A percentile compares a stretch with the other conserved stretches of the same genome.
phyloP scores from a whole-genome alignment of 306 rosid species.

The Betula pendula region DNA sequence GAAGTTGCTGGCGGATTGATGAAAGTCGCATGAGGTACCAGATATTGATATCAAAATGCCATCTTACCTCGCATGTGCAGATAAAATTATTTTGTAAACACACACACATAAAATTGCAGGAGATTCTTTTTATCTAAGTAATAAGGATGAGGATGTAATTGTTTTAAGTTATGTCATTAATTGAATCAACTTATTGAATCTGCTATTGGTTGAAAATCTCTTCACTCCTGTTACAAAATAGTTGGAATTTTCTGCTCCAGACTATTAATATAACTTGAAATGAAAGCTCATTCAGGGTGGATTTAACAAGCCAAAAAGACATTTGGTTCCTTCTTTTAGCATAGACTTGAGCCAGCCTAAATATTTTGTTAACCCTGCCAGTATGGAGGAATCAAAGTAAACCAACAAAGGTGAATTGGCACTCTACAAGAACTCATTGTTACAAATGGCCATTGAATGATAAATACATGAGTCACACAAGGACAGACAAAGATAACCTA shows the following conservation, averaged over 20 bases:
- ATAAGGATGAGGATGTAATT: neutral
- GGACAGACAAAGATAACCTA: neutral
- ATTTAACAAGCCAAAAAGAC: neutral
- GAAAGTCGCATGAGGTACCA: conserved; percentile 15
- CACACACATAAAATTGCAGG: neutral
- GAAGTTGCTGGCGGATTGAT: conserved; percentile 41
- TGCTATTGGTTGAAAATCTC: neutral
- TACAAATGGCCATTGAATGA: neutral
- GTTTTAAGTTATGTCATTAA: neutral
- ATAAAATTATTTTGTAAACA: conserved; percentile 19
- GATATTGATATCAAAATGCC: conserved; percentile 13
- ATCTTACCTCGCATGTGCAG: neutral
- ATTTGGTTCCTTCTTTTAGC: neutral
- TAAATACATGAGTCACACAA: neutral
- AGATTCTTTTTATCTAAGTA: conserved; percentile 11
- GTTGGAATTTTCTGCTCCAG: neutral
- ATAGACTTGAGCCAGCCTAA: neutral
- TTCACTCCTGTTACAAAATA: neutral
- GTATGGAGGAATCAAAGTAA: neutral
- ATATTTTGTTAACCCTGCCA: neutral
- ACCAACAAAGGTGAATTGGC: neutral
- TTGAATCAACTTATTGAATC: neutral
- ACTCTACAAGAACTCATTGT: neutral
- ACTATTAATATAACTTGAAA: neutral
- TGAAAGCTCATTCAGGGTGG: neutral